Base-by-base conservation (phyloP, 2,329 filamentous ascomycete species). In the Penicillium crustosum region DNA sequence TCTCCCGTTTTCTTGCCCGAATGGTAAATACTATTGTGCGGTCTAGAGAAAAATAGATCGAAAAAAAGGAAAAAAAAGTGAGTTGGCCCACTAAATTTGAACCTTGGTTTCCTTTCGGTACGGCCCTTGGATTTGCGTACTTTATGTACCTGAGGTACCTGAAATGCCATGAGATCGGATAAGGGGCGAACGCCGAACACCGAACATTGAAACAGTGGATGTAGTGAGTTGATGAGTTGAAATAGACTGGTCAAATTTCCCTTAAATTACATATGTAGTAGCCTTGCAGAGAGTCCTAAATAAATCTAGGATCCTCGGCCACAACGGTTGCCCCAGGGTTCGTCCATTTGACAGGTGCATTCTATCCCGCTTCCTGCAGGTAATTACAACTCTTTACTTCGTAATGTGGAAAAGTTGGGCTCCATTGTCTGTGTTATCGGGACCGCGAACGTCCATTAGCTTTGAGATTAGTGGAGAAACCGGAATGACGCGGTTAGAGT, bases 321-420 rank as follows among this genome's bases (percentile, higher is more conserved):
- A 65, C 13, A 66, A 66, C 64, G 64, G 64, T 55, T 44, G 65
- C 64, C 65, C 64, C 65, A 67, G 64, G 59, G 65, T 67, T 67
- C 65, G 61, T 67, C 55, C 29, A 35, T 54, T 57, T 65, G 60
- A 64, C 62, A 63, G 59, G 54, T 62, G 57, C 51, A 55, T 57
- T 59, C 36, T 19, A 59, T 55, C 47, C 54, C 44, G 33, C 57
- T 47, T 53, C 33, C 55, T 65, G 59, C 61, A 59, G 55, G 64
- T 59, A 65, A 61, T 62, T 49, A 35, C 31, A 29, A 39, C 17
- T 33, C 7, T 57, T 38, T 50, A 27, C 51, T 39, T 35, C 6
- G 43, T 45, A 43, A 15, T 9, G 15, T 21, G 49, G 53, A 50
- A 47, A 38, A 58, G 33, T 49, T 8, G 35, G 49, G 27, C 25